Evolutionary conservation across 2,329 filamentous ascomycete genomes (phyloP), one percentile per base, ranked within the genome.

Genomic region (Ophiosphaerella herpotricha): DNA sequence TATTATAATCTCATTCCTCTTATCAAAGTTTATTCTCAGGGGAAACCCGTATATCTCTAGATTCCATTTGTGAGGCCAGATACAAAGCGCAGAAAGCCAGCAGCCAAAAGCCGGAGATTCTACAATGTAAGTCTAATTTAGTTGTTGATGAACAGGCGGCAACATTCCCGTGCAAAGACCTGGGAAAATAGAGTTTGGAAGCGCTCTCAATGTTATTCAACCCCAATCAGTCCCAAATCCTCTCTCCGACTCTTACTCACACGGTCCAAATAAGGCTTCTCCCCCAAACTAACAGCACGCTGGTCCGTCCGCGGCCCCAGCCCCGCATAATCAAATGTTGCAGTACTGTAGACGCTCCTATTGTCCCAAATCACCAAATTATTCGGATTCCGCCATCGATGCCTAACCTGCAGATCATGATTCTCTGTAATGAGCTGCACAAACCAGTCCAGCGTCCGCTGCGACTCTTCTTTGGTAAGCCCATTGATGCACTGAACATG

Each of bases 311-410:
- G 72, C 23, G 79, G 74, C 0, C 81, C 82, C 24, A 79, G 74
- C 11, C 74, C 76, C 16, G 77, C 76, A 39, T 86, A 86, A 58
- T 88, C 85, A 55, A 81, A 85, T 0, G 83, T 87, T 0, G 83
- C 84, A 29, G 79, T 80, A 55, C 85, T 82, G 57, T 81, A 84
- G 0, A 76, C 77, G 46, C 78, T 80, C 7, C 82, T 72, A 55
- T 88, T 88, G 61, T 88, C 85, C 85, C 85, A 88, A 50, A 88
- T 85, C 1, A 83, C 80, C 69, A 63, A 33, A 41, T 66, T 61
- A 21, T 82, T 79, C 52, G 66, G 54, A 52, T 78, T 78, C 63
- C 73, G 67, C 80, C 79, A 82, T 54, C 75, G 72, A 56, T 78
- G 75, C 16, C 80, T 58, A 4, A 81, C 78, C 58, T 80, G 78